Base-by-base conservation (phyloP, 2,329 filamentous ascomycete genomes). In the Fusarium subtropicale region DNA sequence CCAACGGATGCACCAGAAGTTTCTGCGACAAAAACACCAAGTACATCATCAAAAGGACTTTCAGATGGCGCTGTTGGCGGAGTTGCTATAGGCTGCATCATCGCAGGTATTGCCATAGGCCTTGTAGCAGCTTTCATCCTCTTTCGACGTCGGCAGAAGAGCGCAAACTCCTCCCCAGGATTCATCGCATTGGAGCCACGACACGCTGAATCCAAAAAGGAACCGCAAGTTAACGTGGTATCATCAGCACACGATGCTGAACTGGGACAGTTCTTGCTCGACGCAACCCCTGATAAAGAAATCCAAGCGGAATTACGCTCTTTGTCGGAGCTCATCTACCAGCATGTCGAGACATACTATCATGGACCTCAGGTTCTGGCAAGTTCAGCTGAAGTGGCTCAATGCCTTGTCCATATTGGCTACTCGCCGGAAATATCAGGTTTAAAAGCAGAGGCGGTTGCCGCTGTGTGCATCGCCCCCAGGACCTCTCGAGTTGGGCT, bases 301-400 rank as follows among this genome's bases (percentile, higher is more conserved):
- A 76, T 83, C 11, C 61, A 66, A 6, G 44, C 61, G 6, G 79
- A 81, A 45, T 60, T 82, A 8, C 65, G 73, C 6, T 73, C 78
- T 1, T 57, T 83, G 4, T 73, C 74, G 2, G 71, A 76, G 7
- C 75, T 82, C 7, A 76, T 83, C 13, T 74, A 78, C 30, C 76
- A 80, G 38, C 82, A 84, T 61, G 78, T 81, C 39, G 76, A 82
- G 55, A 77, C 73, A 53, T 69, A 82, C 51, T 83, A 83, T 51
- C 79, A 81, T 55, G 46, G 66, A 1, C 61, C 75, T 0, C 72
- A 73, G 1, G 60, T 79, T 6, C 59, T 71, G 1, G 41, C 46
- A 7, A 70, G 68, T 56, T 11, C 50, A 1, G 57, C 60, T 15
- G 47, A 57, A 4, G 69, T 81, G 10, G 68, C n/a, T 38, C 72